Evolutionary conservation across 163 green algal species (phyloP).

Genomic region (Chlorella variabilis): DNA sequence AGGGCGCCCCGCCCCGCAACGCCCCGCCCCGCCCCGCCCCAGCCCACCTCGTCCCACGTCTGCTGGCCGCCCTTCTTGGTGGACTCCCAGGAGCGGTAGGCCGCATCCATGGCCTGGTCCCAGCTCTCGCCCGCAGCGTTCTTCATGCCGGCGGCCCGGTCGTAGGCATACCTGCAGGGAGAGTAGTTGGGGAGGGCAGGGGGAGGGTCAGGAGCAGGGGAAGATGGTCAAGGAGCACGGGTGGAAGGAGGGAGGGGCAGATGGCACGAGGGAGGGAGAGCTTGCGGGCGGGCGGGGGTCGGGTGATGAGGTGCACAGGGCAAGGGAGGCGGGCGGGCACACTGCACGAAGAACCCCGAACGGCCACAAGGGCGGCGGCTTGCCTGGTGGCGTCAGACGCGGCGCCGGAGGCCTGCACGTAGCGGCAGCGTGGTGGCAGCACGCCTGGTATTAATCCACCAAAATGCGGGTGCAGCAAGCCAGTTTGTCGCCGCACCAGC

Average conservation of each 20-base stretch:
- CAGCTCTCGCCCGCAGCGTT: constrained; percentile 43
- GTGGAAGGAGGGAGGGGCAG: too few species aligned
- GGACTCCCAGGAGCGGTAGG: constrained; percentile 35
- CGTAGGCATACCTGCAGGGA: constrained; percentile 34
- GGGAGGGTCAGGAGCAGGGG: too few species aligned
- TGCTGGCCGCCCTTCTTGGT: constrained; percentile 19
- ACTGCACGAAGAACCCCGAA: not conserved
- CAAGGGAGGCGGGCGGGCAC: too few species aligned
- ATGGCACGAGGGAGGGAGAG: too few species aligned
- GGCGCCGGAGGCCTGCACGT: not conserved
- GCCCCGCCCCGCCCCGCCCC: not conserved
- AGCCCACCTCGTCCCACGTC: constrained; percentile 43
- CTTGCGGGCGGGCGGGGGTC: too few species aligned
- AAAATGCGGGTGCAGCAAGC: too few species aligned
- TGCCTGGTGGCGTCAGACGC: not conserved
- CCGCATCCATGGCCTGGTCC: constrained; percentile 34
- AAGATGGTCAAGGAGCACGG: too few species aligned
- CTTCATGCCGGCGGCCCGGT: constrained; percentile 24
- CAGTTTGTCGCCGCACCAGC: too few species aligned
- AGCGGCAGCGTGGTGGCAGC: not conserved
- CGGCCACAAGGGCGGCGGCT: too few species aligned
- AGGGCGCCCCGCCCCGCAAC: too few species aligned
- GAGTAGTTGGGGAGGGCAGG: not conserved
- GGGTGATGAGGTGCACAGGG: too few species aligned
- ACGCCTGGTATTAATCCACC: too few species aligned